phyloP scores from a whole-genome alignment of 176 grass and related monocot genomes.

The Cenchrus americanus region DNA sequence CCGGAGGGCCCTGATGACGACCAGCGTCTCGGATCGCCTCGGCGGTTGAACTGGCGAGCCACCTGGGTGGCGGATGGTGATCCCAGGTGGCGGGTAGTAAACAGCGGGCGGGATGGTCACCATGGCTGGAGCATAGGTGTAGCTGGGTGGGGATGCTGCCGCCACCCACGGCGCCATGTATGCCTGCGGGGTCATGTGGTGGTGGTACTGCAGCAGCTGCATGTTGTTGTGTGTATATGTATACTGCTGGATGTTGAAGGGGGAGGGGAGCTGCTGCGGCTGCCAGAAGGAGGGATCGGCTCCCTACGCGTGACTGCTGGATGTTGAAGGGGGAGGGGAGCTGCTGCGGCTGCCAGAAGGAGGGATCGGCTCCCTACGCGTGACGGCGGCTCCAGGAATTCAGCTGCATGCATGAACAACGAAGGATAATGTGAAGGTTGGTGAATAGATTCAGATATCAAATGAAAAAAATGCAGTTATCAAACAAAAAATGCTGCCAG shows the following conservation, averaged over 20 bases:
- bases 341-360: background rate
- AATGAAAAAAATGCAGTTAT: too few species aligned
- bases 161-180: background rate
- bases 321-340: background rate
- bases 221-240: background rate
- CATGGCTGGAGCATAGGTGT: background rate
- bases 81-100: background rate
- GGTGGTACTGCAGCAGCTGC: background rate
- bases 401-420: slow-evolving; percentile 20
- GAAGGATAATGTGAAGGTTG: too few species aligned
- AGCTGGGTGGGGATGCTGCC: background rate
- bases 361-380: background rate
- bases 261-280: background rate
- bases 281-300: background rate
- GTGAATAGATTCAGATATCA: too few species aligned
- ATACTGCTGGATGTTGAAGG: background rate
- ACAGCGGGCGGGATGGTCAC: background rate
- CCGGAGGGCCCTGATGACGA: background rate
- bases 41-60: too few species aligned
- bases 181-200: background rate
- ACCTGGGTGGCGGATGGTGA: background rate
- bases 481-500: too few species aligned
- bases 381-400: background rate
- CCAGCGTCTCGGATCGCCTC: too few species aligned
- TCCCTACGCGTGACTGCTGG: background rate